A percentile compares a stretch with the other conserved stretches of the same genome.
These are phyloP conservation scores for Mycena albidolilacea DNA, from an alignment of 768 basidiomycete genomes.

Conservation along the genomic window DNA sequence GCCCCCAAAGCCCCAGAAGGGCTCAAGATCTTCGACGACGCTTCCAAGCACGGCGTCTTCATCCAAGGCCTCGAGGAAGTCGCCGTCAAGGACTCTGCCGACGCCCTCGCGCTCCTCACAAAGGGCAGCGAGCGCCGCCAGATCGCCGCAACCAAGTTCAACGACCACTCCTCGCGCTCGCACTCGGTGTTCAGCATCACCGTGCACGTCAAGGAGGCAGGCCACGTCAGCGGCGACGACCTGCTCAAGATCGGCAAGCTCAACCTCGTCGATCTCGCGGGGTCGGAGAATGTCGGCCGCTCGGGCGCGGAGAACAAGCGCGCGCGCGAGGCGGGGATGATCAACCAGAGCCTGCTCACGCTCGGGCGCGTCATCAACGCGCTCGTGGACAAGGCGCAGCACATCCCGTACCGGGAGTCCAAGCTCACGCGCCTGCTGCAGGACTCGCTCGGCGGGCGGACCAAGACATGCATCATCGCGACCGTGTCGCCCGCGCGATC, in stretches of 20 bases:
- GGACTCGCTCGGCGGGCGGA: conserved; percentile 98
- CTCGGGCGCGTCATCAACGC: conserved; percentile 97
- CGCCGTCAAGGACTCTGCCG: conserved; percentile 83
- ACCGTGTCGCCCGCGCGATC: conserved; percentile 95
- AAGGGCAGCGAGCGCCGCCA: conserved; percentile 94
- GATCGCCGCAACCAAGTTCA: conserved; percentile 97
- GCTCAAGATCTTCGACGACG: conserved; percentile 95
- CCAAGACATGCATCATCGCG: conserved; percentile 98
- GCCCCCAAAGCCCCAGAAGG: conserved; percentile 65
- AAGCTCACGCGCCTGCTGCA: conserved; percentile 97
- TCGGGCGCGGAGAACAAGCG: conserved; percentile 96
- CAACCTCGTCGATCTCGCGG: conserved; percentile 97
- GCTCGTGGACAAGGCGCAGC: conserved; percentile 90
- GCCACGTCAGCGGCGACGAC: conserved; percentile 81
- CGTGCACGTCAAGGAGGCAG: conserved; percentile 90
- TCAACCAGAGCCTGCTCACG: conserved; percentile 97
- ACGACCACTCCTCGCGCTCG: conserved; percentile 96
- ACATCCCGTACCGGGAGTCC: conserved; percentile 97
- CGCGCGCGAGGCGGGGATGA: conserved; percentile 98
- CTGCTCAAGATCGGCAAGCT: conserved; percentile 94
- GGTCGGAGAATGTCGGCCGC: conserved; percentile 96
- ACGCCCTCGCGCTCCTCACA: conserved; percentile 86
- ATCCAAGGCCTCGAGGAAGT: conserved; percentile 97
- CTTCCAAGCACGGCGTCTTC: conserved; percentile 88
- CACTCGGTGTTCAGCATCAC: conserved; percentile 99